Percentiles rank a stretch among this genome's conserved stretches.
phyloP scores from a whole-genome alignment of 2,329 filamentous ascomycete species.

The Aspergillus ochraceus region DNA sequence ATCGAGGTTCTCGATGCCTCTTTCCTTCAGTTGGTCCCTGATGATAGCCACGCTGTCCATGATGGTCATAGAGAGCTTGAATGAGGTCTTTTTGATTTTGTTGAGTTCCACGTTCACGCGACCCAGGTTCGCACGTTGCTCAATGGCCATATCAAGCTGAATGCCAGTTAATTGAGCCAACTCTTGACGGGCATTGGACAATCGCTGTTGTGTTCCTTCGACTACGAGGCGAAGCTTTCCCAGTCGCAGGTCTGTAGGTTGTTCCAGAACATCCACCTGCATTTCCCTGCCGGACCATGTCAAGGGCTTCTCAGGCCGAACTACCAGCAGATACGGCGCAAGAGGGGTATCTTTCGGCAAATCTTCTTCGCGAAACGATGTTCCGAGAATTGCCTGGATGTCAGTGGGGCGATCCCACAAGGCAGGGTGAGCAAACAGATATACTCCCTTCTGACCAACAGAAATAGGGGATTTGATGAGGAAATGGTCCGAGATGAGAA shows the following conservation, averaged over 20 bases:
- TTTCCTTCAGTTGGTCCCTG: conserved; percentile 68
- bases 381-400: conserved; percentile 82
- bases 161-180: conserved; percentile 79
- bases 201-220: conserved; percentile 75
- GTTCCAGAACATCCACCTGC: conserved; percentile 69
- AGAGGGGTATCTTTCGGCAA: conserved; percentile 66
- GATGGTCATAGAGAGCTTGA: conserved; percentile 95
- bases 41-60: conserved; percentile 98
- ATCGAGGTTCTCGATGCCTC: conserved; percentile 84
- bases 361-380: conserved; percentile 70
- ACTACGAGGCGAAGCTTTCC: conserved; percentile 87
- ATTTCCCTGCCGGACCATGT: conserved; percentile 80
- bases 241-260: conserved; percentile 79
- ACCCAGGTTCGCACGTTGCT: conserved; percentile 88
- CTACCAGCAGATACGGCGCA: conserved; percentile 81
- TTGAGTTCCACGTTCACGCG: conserved; percentile 89
- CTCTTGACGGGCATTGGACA: conserved; percentile 74
- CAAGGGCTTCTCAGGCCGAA: conserved; percentile 76
- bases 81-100: conserved; percentile 92
- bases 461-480: conserved; percentile 69
- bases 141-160: conserved; percentile 84
- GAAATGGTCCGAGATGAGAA: conserved; percentile 83
- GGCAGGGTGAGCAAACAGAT: conserved; percentile 80
- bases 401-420: conserved; percentile 74
- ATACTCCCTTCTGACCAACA: conserved; percentile 72